Evolutionary conservation across 148 eudicot genomes (phyloP).

Genomic region (Spergularia bocconei): DNA sequence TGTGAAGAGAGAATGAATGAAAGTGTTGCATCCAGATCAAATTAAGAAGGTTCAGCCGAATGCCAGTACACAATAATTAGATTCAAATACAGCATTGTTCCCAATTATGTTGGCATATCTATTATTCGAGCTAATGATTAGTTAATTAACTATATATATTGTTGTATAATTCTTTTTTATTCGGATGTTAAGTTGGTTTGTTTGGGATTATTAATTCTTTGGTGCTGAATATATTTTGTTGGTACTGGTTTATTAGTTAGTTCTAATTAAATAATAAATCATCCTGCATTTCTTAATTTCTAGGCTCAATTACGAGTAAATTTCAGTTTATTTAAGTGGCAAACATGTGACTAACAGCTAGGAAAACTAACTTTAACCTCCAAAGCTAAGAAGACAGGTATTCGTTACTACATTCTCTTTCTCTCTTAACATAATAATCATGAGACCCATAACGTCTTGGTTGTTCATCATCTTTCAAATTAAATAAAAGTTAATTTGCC

Average conservation of each 20-base stretch:
- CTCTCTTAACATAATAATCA: conserved; percentile 6
- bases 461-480: background rate
- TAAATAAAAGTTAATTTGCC: background rate
- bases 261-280: too few relatives aligned
- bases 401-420: conserved; percentile 5
- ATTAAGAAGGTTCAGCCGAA: background rate
- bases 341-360: conserved; percentile 31
- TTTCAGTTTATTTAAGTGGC: background rate
- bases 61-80: conserved; percentile 17
- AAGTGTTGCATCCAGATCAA: conserved; percentile 21
- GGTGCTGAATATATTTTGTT: too few relatives aligned
- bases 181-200: background rate
- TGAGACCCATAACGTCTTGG: background rate
- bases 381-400: conserved; percentile 11
- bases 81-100: background rate
- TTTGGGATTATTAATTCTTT: too few relatives aligned
- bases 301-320: background rate
- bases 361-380: background rate
- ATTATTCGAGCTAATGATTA: background rate
- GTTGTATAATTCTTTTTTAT: background rate
- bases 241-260: too few relatives aligned
- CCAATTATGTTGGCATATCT: background rate
- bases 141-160: too few relatives aligned
- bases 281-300: background rate
- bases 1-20: background rate